These are phyloP conservation scores for Hypoxylon sp. DNA, from an alignment of 2,329 filamentous ascomycete genomes.

Conservation along the genomic window DNA sequence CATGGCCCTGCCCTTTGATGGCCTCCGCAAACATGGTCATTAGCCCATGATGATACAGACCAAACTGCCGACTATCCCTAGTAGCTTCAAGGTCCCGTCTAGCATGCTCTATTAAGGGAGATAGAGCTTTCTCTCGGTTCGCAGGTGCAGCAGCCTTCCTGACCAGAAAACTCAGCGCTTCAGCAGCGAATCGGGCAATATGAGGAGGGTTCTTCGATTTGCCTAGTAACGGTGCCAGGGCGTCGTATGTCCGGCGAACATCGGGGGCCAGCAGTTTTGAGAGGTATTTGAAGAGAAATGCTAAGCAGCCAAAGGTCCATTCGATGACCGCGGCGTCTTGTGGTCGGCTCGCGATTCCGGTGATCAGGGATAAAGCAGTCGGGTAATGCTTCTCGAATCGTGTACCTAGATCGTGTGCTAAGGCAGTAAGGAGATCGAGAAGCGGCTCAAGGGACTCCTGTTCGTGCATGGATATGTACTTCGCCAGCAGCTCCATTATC, in stretches of 20 bases:
- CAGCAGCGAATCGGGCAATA: slow-evolving; percentile 90
- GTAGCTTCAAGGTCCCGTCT: slow-evolving; percentile 70
- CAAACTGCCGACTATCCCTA: slow-evolving; percentile 63
- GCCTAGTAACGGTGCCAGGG: slow-evolving; percentile 85
- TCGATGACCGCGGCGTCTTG: slow-evolving; percentile 90
- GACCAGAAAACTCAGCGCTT: slow-evolving; percentile 92
- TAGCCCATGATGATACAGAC: slow-evolving; percentile 82
- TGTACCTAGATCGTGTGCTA: slow-evolving; percentile 90
- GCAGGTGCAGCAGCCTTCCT: slow-evolving; percentile 85
- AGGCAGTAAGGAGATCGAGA: slow-evolving; percentile 85
- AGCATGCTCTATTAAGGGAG: slow-evolving; percentile 74
- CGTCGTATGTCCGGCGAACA: slow-evolving; percentile 81
- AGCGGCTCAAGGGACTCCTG: slow-evolving; percentile 84
- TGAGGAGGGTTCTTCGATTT: slow-evolving; percentile 83
- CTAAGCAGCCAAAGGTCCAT: slow-evolving; percentile 93
- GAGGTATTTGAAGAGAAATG: slow-evolving; percentile 97
- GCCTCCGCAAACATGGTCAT: slow-evolving; percentile 94
- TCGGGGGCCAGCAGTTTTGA: slow-evolving; percentile 87
- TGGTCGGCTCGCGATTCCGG: slow-evolving; percentile 78
- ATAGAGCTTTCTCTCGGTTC: slow-evolving; percentile 76
- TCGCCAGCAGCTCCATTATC: slow-evolving; percentile 79
- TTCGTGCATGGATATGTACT: slow-evolving; percentile 80
- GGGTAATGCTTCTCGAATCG: slow-evolving; percentile 90
- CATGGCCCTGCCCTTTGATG: slow-evolving; percentile 67
- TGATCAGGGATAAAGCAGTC: slow-evolving; percentile 75